A percentile compares a stretch with the other conserved stretches of the same genome.
Conservation (phyloP, 2,329 filamentous ascomycete genomes). For the Cordyceps cicadae region DNA sequence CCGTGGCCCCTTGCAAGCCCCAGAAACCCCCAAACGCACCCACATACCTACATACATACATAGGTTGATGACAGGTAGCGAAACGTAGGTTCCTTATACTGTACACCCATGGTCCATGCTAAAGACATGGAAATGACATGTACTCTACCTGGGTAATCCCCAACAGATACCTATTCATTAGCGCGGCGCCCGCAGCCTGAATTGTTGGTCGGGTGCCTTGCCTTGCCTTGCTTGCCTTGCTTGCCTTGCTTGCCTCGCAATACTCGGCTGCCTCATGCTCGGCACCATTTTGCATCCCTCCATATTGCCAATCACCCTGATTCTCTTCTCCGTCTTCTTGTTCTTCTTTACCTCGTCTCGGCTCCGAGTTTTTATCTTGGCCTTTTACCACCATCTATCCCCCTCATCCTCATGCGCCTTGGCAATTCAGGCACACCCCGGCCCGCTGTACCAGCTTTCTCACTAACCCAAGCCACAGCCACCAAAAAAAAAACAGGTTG, state of each 20-base stretch:
- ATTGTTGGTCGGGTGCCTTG: not conserved
- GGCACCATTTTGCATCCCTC: not conserved
- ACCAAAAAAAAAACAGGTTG: not conserved
- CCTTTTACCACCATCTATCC: not conserved
- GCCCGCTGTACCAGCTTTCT: not conserved
- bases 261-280: not conserved
- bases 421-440: constrained; percentile 3
- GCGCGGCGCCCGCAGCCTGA: not conserved
- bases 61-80: no score
- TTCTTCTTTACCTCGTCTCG: not conserved
- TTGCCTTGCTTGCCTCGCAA: not conserved
- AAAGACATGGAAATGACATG: not conserved
- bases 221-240: not conserved
- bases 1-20: not conserved
- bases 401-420: not conserved
- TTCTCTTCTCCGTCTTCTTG: not conserved
- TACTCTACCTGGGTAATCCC: not conserved
- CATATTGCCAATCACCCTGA: not conserved
- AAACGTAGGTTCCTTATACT: no score
- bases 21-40: not conserved
- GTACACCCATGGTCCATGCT: not conserved
- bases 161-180: not conserved
- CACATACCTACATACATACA: no score
- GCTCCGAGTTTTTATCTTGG: not conserved
- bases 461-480: constrained; percentile 6